Conservation (phyloP, 768 basidiomycete genomes). For the Phanerochaete carnosa region DNA sequence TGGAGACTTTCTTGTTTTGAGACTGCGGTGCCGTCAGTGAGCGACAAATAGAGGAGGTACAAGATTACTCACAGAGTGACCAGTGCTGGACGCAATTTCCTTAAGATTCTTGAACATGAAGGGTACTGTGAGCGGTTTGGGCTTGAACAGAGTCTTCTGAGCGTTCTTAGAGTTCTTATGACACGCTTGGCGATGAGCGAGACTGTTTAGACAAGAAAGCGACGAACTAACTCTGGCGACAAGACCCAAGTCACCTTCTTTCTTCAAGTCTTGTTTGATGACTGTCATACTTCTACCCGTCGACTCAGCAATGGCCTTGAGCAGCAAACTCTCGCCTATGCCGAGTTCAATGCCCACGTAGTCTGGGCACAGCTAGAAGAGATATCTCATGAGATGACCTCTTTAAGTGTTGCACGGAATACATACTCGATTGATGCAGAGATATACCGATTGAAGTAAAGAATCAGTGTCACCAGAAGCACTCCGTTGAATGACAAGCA, state of each 20-base stretch:
- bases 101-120: constrained; percentile 87
- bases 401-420: not conserved
- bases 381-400: not conserved
- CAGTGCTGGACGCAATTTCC: constrained; percentile 85
- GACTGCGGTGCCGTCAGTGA: constrained; percentile 47
- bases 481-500: constrained; percentile 87
- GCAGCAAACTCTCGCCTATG: constrained; percentile 89
- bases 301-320: constrained; percentile 94
- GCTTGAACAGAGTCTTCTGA: constrained; percentile 93
- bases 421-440: constrained; percentile 90
- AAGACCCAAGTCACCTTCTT: constrained; percentile 91
- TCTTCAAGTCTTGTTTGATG: constrained; percentile 90
- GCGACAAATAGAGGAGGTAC: not conserved
- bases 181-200: not conserved
- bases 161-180: constrained; percentile 85
- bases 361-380: constrained; percentile 80
- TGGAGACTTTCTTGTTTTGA: constrained; percentile 91
- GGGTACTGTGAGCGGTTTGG: constrained; percentile 84
- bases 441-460: constrained; percentile 85
- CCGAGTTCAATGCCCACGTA: constrained; percentile 95
- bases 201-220: not conserved
- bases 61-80: constrained; percentile 62
- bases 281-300: constrained; percentile 82
- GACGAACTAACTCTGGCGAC: constrained; percentile 80
- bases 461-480: constrained; percentile 69